A percentile compares a stretch with the other conserved stretches of the same genome.
These are phyloP conservation scores for Agrocybe chaxingu DNA, from an alignment of 768 basidiomycete genomes.

Conservation along the genomic window DNA sequence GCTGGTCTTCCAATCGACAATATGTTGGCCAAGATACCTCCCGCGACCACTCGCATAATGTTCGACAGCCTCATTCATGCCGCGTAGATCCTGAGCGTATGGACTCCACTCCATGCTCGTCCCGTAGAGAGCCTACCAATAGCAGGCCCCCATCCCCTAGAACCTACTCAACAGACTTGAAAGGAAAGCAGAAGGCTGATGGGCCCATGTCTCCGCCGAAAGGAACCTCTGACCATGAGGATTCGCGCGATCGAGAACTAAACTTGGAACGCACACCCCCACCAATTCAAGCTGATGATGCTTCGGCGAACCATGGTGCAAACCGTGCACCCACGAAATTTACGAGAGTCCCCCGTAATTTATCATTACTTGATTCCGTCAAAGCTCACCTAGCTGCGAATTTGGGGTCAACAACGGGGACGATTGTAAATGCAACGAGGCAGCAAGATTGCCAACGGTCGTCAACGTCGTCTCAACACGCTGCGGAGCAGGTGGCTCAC, in stretches of 20 bases:
- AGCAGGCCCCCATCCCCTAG: neutral
- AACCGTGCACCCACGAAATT: neutral
- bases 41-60: too few species aligned
- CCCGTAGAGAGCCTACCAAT: neutral
- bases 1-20: neutral
- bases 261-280: too few species aligned
- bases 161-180: constrained; percentile 6
- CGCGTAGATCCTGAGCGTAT: neutral
- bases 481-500: too few species aligned
- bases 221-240: neutral
- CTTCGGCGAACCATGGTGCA: too few species aligned
- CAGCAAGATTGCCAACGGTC: neutral
- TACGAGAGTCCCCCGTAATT: constrained; percentile 28
- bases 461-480: neutral
- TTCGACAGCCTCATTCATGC: too few species aligned
- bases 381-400: constrained; percentile 39
- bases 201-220: neutral
- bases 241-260: too few species aligned
- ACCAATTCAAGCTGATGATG: too few species aligned
- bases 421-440: neutral
- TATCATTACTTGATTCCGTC: constrained; percentile 44
- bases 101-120: neutral
- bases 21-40: neutral
- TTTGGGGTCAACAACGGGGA: neutral
- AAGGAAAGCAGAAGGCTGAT: constrained; percentile 11